Percentiles rank a stretch among this genome's conserved stretches.
phyloP scores from a whole-genome alignment of 345 rosid species.

The Eucalyptus leucophloia region DNA sequence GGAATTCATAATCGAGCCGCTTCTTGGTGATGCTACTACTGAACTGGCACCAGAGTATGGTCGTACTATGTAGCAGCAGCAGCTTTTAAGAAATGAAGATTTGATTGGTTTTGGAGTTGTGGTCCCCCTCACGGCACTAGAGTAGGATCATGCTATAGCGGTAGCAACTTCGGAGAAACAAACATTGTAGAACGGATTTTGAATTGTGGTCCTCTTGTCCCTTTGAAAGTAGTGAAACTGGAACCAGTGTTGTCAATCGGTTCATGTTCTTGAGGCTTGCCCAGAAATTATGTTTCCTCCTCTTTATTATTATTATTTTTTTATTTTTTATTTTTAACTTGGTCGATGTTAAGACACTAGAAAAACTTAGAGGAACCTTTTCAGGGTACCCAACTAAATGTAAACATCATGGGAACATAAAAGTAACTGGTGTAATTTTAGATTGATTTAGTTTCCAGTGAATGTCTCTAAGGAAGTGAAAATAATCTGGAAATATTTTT shows the following conservation, averaged over 20 bases:
- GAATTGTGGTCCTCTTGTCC: background rate
- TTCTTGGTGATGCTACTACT: background rate
- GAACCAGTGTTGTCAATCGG: background rate
- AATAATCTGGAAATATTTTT: background rate
- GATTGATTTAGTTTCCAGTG: background rate
- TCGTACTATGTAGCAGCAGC: background rate
- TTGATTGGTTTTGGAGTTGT: background rate
- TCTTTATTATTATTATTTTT: background rate
- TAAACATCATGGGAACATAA: background rate
- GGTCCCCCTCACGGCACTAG: background rate
- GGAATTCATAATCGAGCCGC: background rate
- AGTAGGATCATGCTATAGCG: background rate
- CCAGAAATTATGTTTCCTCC: background rate
- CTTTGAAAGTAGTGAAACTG: background rate
- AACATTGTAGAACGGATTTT: background rate
- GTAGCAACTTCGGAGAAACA: background rate
- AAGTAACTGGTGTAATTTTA: background rate
- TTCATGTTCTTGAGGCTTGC: background rate
- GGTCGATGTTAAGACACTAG: background rate
- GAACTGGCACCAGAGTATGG: background rate
- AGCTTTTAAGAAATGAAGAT: background rate
- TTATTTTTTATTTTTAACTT: background rate
- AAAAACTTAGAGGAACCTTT: background rate
- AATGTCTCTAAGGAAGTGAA: background rate
- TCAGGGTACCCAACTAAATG: background rate